Percentiles rank a stretch among this genome's conserved stretches.
Evolutionary conservation across 305 asterid genomes (phyloP).

Genomic region (Fraxinus angustifolia): DNA sequence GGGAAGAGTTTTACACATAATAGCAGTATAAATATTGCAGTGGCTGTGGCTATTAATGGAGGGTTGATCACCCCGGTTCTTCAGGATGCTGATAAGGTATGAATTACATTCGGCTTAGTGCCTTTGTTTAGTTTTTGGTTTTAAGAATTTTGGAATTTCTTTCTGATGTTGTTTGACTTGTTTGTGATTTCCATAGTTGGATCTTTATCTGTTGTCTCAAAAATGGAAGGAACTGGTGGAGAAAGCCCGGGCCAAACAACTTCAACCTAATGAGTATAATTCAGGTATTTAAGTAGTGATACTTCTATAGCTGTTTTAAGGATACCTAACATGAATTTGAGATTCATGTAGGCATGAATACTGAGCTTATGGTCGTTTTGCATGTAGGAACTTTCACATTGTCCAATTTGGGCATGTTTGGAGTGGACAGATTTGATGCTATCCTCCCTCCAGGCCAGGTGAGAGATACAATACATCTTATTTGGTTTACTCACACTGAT

Average conservation of each 20-base stretch:
- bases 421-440: constrained; percentile 95
- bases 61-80: constrained; percentile 96
- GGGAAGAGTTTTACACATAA: constrained; percentile 88
- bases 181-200: constrained; percentile 59
- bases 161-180: constrained; percentile 9
- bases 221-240: constrained; percentile 95
- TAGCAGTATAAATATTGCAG: constrained; percentile 77
- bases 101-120: not conserved
- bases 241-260: constrained; percentile 94
- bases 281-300: constrained; percentile 47
- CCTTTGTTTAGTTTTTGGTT: not conserved
- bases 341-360: not conserved
- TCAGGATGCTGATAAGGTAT: constrained; percentile 94
- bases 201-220: constrained; percentile 81
- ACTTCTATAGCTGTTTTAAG: not conserved
- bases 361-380: constrained; percentile 11
- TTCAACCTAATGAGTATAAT: constrained; percentile 86
- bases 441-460: constrained; percentile 99
- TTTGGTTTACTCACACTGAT: not conserved
- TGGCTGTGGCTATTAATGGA: constrained; percentile 89
- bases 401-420: constrained; percentile 96
- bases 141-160: not conserved
- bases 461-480: constrained; percentile 18
- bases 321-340: not conserved
- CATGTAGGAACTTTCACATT: constrained; percentile 78